phyloP scores from a whole-genome alignment of 2,329 filamentous ascomycete species.

The Lasiodiplodia theobromae region DNA sequence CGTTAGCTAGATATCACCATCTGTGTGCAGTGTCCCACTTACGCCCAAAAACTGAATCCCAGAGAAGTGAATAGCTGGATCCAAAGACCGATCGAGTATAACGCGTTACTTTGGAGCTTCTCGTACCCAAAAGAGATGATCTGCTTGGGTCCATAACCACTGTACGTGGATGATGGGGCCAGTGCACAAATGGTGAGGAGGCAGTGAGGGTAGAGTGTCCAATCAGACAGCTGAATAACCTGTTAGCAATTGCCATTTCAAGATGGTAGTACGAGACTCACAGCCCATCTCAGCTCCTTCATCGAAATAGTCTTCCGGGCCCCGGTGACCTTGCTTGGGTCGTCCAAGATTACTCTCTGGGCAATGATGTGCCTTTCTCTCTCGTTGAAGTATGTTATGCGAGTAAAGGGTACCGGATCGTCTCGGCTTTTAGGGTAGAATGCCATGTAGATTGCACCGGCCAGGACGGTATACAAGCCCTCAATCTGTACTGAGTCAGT shows the following conservation, averaged over 20 bases:
- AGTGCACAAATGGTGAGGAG: conserved; percentile 44
- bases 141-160: conserved; percentile 43
- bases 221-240: conserved; percentile 33
- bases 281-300: conserved; percentile 40
- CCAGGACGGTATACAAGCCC: conserved; percentile 42
- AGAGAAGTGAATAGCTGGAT: conserved; percentile 34
- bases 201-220: conserved; percentile 43
- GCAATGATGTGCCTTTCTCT: conserved; percentile 42
- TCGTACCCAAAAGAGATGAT: conserved; percentile 39
- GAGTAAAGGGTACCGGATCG: conserved; percentile 37
- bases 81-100: conserved; percentile 44
- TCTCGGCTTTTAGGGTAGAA: conserved; percentile 40
- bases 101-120: conserved; percentile 40
- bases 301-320: conserved; percentile 42
- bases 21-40: not conserved
- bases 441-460: conserved; percentile 43
- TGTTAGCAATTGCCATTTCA: not conserved
- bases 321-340: conserved; percentile 39
- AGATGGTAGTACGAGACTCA: not conserved
- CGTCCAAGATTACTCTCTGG: conserved; percentile 39
- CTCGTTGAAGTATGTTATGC: conserved; percentile 37
- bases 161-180: conserved; percentile 41
- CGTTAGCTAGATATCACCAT: not conserved
- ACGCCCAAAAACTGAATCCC: conserved; percentile 31
- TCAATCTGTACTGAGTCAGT: conserved; percentile 37